A percentile compares a stretch with the other conserved stretches of the same genome.
These are phyloP conservation scores for Omphalotus guepiniiformis DNA, from an alignment of 768 basidiomycete genomes.

Conservation along the genomic window DNA sequence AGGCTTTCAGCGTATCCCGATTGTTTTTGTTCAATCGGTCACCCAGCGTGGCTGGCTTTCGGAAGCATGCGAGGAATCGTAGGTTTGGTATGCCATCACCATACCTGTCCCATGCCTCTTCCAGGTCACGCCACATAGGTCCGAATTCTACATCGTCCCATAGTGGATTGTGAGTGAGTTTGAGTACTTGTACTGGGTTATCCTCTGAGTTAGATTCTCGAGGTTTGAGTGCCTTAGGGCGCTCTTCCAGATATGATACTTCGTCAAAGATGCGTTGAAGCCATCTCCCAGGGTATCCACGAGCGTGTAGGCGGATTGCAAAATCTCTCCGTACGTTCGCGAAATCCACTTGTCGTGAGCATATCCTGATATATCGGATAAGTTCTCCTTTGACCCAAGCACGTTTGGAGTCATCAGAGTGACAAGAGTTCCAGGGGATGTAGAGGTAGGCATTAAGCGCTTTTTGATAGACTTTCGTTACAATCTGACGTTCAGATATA, in stretches of 20 bases:
- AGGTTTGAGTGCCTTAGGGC: slow-evolving; percentile 3
- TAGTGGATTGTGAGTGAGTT: slow-evolving; percentile 14
- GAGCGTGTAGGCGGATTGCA: neutral
- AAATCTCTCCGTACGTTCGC: neutral
- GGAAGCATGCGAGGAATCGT: too few relatives aligned
- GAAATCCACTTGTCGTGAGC: slow-evolving; percentile 8
- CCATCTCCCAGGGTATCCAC: slow-evolving; percentile 11
- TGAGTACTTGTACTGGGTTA: slow-evolving; percentile 10
- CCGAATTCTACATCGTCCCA: too few relatives aligned
- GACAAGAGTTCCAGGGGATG: slow-evolving; percentile 11
- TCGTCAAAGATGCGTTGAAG: slow-evolving; percentile 8
- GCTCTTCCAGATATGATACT: slow-evolving; percentile 9
- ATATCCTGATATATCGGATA: slow-evolving; percentile 7
- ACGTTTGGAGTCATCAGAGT: slow-evolving; percentile 2
- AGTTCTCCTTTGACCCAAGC: slow-evolving; percentile 4
- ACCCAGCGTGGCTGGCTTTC: too few relatives aligned
- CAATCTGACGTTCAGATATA: neutral
- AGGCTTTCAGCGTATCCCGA: too few relatives aligned
- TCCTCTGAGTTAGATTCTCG: neutral
- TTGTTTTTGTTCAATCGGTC: too few relatives aligned
- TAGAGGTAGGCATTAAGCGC: slow-evolving; percentile 14
- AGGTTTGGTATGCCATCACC: too few relatives aligned
- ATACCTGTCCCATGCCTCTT: too few relatives aligned
- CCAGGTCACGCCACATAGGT: too few relatives aligned
- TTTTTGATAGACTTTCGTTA: slow-evolving; percentile 11